Evolutionary conservation across 148 eudicot species (phyloP).

Genomic region (Arctostaphylos glauca): DNA sequence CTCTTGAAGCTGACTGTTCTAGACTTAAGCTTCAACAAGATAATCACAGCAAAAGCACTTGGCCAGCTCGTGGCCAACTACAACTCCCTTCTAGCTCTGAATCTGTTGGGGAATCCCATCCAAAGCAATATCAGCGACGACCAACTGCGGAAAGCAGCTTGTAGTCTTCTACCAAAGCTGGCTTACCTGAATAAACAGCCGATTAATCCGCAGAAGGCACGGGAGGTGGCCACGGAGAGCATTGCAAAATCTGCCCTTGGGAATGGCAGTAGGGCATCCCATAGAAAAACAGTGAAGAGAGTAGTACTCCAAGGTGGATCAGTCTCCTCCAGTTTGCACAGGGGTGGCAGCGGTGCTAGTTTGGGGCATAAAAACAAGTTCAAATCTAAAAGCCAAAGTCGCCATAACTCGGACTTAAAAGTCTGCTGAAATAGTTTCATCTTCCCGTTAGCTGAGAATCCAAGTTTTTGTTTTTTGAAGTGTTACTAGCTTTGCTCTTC

Average conservation of each 20-base stretch:
- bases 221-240: slow-evolving; percentile 61
- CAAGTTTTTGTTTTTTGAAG: not conserved
- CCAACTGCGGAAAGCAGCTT: slow-evolving; percentile 66
- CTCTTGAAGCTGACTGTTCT: slow-evolving; percentile 68
- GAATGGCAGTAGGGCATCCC: slow-evolving; percentile 33
- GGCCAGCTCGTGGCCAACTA: slow-evolving; percentile 94
- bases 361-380: slow-evolving; percentile 38
- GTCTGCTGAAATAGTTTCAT: slow-evolving; percentile 17
- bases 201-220: slow-evolving; percentile 74
- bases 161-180: slow-evolving; percentile 85
- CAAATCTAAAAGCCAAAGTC: slow-evolving; percentile 33
- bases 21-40: slow-evolving; percentile 93
- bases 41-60: slow-evolving; percentile 71
- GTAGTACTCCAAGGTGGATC: slow-evolving; percentile 36
- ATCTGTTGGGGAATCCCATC: slow-evolving; percentile 75
- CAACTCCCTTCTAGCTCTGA: slow-evolving; percentile 68
- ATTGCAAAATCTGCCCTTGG: slow-evolving; percentile 71
- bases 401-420: slow-evolving; percentile 25
- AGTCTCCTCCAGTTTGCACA: slow-evolving; percentile 20
- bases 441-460: slow-evolving; percentile 9
- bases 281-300: slow-evolving; percentile 49
- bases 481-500: not conserved
- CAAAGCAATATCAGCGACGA: slow-evolving; percentile 71
- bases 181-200: slow-evolving; percentile 89
- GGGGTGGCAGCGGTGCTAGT: slow-evolving; percentile 29